These are phyloP conservation scores for Metarhizium rileyi DNA, from an alignment of 2,329 filamentous ascomycete genomes.

Conservation along the genomic window DNA sequence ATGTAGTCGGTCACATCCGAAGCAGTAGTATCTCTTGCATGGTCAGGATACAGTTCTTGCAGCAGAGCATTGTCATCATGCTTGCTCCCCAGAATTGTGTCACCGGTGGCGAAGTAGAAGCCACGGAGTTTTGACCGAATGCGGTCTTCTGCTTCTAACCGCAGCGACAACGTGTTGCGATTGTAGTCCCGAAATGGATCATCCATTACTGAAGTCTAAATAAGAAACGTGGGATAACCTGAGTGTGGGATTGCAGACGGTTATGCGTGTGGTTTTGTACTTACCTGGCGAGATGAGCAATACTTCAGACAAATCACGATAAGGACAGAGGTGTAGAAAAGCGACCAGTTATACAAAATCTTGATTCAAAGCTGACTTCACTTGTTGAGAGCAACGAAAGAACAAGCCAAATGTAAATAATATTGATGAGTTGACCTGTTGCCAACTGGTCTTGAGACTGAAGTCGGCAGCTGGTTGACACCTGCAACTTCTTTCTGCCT, in stretches of 20 bases:
- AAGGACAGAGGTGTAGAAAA: no score
- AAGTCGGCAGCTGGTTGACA: neutral
- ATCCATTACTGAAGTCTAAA: neutral
- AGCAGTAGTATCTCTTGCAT: neutral
- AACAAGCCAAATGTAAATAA: no score
- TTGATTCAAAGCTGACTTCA: no score
- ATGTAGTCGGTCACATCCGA: neutral
- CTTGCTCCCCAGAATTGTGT: neutral
- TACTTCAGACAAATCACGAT: no score
- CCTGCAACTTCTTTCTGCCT: no score
- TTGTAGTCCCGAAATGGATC: neutral
- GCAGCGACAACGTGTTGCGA: neutral
- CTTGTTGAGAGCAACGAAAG: no score
- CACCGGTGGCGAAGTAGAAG: neutral
- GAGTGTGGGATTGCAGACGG: neutral
- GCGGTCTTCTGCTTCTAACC: neutral
- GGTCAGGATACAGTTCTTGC: neutral
- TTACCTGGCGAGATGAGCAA: no score
- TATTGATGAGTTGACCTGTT: neutral
- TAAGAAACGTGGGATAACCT: neutral
- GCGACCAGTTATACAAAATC: no score
- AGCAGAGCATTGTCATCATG: neutral
- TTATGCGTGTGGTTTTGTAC: neutral
- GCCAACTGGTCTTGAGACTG: no score
- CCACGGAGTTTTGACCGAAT: slow-evolving; percentile 1